Evolutionary conservation across 2,329 filamentous ascomycete genomes (phyloP).

Genomic region (Nemania sp.): DNA sequence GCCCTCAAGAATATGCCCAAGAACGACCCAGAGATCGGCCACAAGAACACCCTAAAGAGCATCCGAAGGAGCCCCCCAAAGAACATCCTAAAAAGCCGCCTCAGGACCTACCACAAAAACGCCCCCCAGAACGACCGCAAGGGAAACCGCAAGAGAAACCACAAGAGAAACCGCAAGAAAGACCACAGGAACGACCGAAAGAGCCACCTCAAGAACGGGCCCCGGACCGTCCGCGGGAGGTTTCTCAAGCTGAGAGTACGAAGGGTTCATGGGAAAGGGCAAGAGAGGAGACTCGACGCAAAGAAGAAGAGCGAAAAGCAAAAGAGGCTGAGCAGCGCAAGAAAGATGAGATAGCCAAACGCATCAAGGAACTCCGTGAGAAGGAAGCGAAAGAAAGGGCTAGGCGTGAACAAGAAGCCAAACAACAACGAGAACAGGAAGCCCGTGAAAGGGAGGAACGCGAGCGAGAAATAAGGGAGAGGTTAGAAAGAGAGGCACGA

Average conservation of each 20-base stretch:
- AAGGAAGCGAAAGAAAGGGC: slow-evolving; percentile 49
- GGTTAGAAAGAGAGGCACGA: slow-evolving; percentile 49
- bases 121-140: not conserved
- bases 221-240: not conserved
- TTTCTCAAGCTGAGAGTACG: slow-evolving; percentile 34
- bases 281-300: slow-evolving; percentile 66
- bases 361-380: slow-evolving; percentile 59
- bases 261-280: slow-evolving; percentile 70
- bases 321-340: slow-evolving; percentile 65
- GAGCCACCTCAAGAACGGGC: not conserved
- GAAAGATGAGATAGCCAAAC: slow-evolving; percentile 58
- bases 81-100: slow-evolving; percentile 17
- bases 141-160: too few species aligned
- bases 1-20: slow-evolving; percentile 8
- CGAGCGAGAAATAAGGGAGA: slow-evolving; percentile 42
- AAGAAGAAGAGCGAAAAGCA: slow-evolving; percentile 66
- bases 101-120: slow-evolving; percentile 28
- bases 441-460: slow-evolving; percentile 39
- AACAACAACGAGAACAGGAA: slow-evolving; percentile 46
- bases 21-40: slow-evolving; percentile 11
- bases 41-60: slow-evolving; percentile 26
- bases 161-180: not conserved
- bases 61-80: not conserved
- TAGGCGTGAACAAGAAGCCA: slow-evolving; percentile 39
- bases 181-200: not conserved